phyloP scores from a whole-genome alignment of 73 alveolate genomes.

The Uronychia binucleata region DNA sequence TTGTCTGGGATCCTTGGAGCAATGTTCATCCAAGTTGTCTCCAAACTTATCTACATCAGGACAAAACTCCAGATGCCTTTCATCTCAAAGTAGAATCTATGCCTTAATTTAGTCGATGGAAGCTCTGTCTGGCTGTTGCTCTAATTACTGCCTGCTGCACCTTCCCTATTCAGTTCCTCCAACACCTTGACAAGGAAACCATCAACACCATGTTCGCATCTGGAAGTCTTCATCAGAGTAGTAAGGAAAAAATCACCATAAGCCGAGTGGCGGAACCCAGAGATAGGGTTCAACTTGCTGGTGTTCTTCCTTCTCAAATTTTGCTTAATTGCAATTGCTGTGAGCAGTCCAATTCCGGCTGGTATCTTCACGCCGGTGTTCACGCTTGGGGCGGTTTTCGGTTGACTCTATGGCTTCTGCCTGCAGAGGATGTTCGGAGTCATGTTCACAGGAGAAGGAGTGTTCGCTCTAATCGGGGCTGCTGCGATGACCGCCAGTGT shows the following conservation, averaged over 20 bases:
- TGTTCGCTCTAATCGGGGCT: slow-evolving; percentile 78
- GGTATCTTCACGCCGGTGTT: slow-evolving; percentile 73
- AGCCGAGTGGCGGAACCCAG: slow-evolving; percentile 42
- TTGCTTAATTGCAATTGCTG: slow-evolving; percentile 9
- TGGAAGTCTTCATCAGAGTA: slow-evolving; percentile 3
- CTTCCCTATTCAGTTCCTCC: slow-evolving; percentile 49
- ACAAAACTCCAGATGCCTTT: slow-evolving; percentile 35
- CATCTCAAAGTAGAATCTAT: slow-evolving; percentile 26
- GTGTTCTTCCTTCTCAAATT: slow-evolving; percentile 5
- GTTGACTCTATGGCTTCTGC: slow-evolving; percentile 65
- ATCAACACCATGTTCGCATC: slow-evolving; percentile 45
- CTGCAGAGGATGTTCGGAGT: slow-evolving; percentile 17
- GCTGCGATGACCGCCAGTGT: slow-evolving; percentile 86
- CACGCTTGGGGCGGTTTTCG: slow-evolving; percentile 71
- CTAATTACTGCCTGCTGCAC: slow-evolving; percentile 20
- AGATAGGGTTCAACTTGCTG: slow-evolving; percentile 12
- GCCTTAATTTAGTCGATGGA: slow-evolving; percentile 23
- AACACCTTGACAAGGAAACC: slow-evolving; percentile 21
- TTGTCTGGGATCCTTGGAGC: slow-evolving; percentile 83
- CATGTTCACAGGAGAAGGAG: slow-evolving; percentile 26
- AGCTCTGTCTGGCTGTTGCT: slow-evolving; percentile 40
- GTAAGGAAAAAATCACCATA: slow-evolving; percentile 1
- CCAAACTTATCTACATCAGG: slow-evolving; percentile 49
- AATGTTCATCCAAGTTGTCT: slow-evolving; percentile 40
- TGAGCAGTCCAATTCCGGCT: slow-evolving; percentile 70